phyloP scores from a whole-genome alignment of 2,329 filamentous ascomycete genomes.

The Orbilia oligospora region DNA sequence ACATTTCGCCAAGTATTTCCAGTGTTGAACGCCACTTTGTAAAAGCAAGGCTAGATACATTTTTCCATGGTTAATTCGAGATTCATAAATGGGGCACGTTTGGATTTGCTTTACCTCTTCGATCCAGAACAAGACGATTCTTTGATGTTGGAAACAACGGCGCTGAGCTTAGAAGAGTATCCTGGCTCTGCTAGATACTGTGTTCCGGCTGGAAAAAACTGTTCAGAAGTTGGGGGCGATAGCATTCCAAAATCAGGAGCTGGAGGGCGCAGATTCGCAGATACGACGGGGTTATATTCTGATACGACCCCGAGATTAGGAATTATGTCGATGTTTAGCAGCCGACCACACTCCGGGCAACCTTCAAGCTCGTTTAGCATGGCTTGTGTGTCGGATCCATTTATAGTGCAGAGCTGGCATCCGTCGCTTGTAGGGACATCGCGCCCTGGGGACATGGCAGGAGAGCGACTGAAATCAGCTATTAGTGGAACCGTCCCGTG shows the following conservation, averaged over 20 bases:
- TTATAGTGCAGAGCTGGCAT: not conserved
- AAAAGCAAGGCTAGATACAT: conserved; percentile 65
- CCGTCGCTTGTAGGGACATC: not conserved
- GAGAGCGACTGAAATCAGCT: no score
- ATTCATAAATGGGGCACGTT: no score
- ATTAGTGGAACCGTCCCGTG: not conserved
- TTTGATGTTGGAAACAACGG: conserved; percentile 2
- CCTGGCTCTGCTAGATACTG: not conserved
- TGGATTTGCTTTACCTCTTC: conserved; percentile 13
- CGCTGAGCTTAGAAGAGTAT: conserved; percentile 23
- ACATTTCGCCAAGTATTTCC: conserved; percentile 62
- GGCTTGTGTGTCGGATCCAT: not conserved
- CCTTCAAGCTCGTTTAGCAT: not conserved
- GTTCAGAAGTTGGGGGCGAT: not conserved
- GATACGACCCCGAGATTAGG: not conserved
- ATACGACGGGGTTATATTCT: not conserved
- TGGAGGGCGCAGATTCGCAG: not conserved
- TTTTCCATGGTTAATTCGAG: no score
- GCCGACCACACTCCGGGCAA: conserved; percentile 12
- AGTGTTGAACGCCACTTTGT: conserved; percentile 66
- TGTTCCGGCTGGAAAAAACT: not conserved
- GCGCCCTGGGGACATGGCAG: no score
- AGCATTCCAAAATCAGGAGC: not conserved
- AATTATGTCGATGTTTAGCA: not conserved
- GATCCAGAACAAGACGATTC: not conserved